Evolutionary conservation across 2,329 filamentous ascomycete species (phyloP), one percentile per base, ranked within the genome.

Genomic region (Ascomycota sp.): DNA sequence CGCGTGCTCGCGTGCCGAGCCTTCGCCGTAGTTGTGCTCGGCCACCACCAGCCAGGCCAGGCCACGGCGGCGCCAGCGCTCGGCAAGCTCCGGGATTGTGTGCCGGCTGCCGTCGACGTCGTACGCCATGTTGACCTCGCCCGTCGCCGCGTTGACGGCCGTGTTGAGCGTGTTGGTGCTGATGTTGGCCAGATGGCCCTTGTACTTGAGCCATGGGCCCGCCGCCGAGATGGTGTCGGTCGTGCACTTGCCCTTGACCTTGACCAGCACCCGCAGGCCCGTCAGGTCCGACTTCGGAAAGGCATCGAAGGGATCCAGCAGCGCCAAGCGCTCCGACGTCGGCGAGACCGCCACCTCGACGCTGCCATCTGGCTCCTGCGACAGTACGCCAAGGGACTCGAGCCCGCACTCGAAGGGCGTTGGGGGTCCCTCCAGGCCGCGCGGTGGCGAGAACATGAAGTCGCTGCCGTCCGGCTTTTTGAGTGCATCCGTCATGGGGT

Each of bases 191-290:
- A 98, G 70, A 55, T 98, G 89, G 37, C 89, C 89, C 65, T 95
- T 95, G 71, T 95, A 98, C 58, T 95, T 95, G 41, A 98, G 70
- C 86, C 86, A 95, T 11, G 86, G 86, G 5, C 86, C 86, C 1
- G 86, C 86, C 22, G 86, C 86, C 23, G 85, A 95, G 55, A 98
- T 98, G 43, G 89, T 95, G 56, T 98, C 89, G 26, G 89, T 98
- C 33, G 89, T 98, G 65, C 89, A 98, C 59, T 98, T 93, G 39
- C 89, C 89, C 38, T 85, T 79, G 38, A 95, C 78, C 59, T 95
- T 95, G 63, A 92, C 86, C 10, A 98, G 75, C 12, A 98, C 83
- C 30, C 74, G 74, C 29, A 98, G 69, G 20, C 69, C 73, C 25
- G 65, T 59, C 20, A 95, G 67, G 31, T 98, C 85, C 2, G 61